These are phyloP conservation scores for Camelina sativa DNA, from an alignment of 345 rosid species.

Conservation along the genomic window DNA sequence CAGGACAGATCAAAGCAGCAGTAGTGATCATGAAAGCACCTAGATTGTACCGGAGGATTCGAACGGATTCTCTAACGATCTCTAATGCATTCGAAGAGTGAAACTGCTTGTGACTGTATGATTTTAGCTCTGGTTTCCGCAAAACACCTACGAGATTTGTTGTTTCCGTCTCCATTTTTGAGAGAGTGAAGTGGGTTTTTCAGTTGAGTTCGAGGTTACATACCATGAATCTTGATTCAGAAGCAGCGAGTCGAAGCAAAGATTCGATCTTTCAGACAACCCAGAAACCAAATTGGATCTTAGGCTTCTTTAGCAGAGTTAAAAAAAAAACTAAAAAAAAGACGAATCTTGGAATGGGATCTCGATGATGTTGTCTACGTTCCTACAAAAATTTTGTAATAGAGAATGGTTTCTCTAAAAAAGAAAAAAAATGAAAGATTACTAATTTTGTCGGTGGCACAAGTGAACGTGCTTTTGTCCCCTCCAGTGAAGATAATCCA, in stretches of 20 bases:
- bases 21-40: constrained; percentile 65
- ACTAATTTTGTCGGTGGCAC: constrained; percentile 35
- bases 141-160: constrained; percentile 25
- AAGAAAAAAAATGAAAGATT: neutral
- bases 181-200: constrained; percentile 33
- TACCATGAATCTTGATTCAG: constrained; percentile 8
- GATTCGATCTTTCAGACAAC: constrained; percentile 23
- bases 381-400: neutral
- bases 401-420: neutral
- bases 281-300: neutral
- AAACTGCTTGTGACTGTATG: constrained; percentile 48
- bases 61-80: constrained; percentile 80
- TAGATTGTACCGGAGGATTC: constrained; percentile 78
- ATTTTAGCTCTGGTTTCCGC: constrained; percentile 52
- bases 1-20: constrained; percentile 76
- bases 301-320: neutral
- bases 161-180: constrained; percentile 52
- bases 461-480: constrained; percentile 31
- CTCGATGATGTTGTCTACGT: constrained; percentile 33
- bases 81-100: constrained; percentile 75
- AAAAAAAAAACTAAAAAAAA: neutral
- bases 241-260: constrained; percentile 20
- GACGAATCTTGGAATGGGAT: constrained; percentile 26
- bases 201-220: constrained; percentile 14
- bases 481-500: no score